A percentile compares a stretch with the other conserved stretches of the same genome.
phyloP scores from a whole-genome alignment of 2,329 filamentous ascomycete genomes.

The Alternaria triticina region DNA sequence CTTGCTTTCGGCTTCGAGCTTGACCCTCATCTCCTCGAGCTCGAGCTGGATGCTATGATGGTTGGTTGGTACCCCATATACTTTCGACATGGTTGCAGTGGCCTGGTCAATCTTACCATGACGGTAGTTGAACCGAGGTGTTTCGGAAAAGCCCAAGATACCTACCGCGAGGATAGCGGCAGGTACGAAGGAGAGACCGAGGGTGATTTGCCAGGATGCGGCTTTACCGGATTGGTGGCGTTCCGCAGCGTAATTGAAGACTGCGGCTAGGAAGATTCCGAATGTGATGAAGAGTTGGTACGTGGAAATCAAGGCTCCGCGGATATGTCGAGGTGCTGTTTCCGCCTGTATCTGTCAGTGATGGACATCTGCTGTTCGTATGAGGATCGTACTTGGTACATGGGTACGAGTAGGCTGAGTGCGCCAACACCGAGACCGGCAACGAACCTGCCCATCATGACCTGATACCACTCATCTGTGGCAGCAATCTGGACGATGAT shows the following conservation, averaged over 20 bases:
- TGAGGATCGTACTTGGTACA: conserved; percentile 58
- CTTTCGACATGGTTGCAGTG: conserved; percentile 56
- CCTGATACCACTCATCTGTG: conserved; percentile 63
- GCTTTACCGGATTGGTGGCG: conserved; percentile 49
- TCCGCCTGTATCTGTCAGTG: conserved; percentile 53
- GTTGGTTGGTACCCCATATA: conserved; percentile 62
- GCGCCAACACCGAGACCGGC: conserved; percentile 70
- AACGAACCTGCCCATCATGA: conserved; percentile 66
- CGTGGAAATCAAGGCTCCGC: conserved; percentile 65
- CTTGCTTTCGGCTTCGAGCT: conserved; percentile 57
- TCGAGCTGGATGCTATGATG: conserved; percentile 60
- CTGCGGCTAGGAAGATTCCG: conserved; percentile 62
- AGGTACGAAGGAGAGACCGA: conserved; percentile 63
- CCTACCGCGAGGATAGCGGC: conserved; percentile 59
- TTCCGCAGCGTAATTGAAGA: conserved; percentile 66
- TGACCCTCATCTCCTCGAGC: conserved; percentile 61
- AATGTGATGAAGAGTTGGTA: conserved; percentile 74
- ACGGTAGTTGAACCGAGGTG: conserved; percentile 63
- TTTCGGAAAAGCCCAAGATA: conserved; percentile 62
- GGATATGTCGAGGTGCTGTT: conserved; percentile 66
- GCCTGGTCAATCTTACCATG: conserved; percentile 59
- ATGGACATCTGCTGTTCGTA: background rate
- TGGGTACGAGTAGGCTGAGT: conserved; percentile 61
- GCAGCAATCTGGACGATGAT: conserved; percentile 70
- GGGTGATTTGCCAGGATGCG: conserved; percentile 68